Evolutionary conservation across 441 rosid genomes (phyloP), one percentile per base, ranked within the genome.

Genomic region (Biscutella laevigata): DNA sequence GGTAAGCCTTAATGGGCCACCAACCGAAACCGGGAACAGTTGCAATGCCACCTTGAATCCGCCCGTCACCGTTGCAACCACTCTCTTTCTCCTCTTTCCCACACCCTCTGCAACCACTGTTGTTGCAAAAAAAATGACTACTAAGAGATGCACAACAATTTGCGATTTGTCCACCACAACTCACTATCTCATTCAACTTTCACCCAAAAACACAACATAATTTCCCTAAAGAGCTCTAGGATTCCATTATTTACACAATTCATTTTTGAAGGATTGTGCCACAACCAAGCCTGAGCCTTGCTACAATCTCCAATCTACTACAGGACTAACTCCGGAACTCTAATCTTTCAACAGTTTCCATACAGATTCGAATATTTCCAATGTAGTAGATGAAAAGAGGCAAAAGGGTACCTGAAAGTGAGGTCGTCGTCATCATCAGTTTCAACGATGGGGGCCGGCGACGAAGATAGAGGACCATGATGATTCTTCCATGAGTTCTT

Each of bases 31-130:
- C 98, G 0, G 94, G 94, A 25, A 85, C 83, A 1, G 86, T 83
- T 10, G 95, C 96, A 13, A 91, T 91, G 59, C 98, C 96, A 29
- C 96, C 98, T 81, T 91, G 98, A 62, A 91, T 88, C 72, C 95
- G 75, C 10, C 98, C 98, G 27, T 91, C 83, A 12, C 98, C 95
- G 37, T 80, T 88, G 78, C 95, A 91, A 35, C 98, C 95, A 45
- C 62, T 81, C 72, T 85, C 94, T 41, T 77, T 43, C 62, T 81
- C 88, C 56, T 72, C 86, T 45, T 66, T 81, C 6, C 98, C 98
- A 60, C 98, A 87, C 3, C 74, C 83, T 60, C 74, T 74, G 57
- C 98, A 91, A n/a, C 87, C 94, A 34, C 96, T 91, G n/a, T n/a
- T n/a, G n/a, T n/a, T n/a, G n/a, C n/a, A n/a, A n/a, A n/a, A n/a